Evolutionary conservation across 2,329 filamentous ascomycete species (phyloP).

Genomic region (Calonectria leucothoes): DNA sequence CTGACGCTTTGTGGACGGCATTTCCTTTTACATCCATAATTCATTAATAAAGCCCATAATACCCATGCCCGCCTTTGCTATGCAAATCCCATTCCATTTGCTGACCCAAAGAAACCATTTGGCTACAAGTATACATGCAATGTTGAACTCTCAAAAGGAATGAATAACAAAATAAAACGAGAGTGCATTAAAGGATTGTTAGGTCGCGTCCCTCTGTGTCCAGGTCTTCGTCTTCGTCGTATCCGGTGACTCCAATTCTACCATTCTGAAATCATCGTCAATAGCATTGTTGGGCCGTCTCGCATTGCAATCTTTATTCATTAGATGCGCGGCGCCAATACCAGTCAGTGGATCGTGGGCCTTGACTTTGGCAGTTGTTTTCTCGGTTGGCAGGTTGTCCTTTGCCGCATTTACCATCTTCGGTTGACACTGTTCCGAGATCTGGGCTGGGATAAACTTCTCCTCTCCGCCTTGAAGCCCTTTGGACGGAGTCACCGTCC

Average conservation of each 20-base stretch:
- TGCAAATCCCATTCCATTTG: conserved; percentile 30
- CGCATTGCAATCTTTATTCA: conserved; percentile 30
- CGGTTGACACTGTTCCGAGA: not conserved
- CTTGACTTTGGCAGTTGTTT: not conserved
- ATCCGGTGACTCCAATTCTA: conserved; percentile 13
- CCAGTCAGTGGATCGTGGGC: conserved; percentile 12
- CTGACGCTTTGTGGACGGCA: not conserved
- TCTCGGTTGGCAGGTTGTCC: not conserved
- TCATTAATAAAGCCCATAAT: conserved; percentile 4
- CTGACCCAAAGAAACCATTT: conserved; percentile 8
- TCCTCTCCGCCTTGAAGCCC: not conserved
- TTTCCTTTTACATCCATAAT: not conserved
- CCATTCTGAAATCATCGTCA: conserved; percentile 31
- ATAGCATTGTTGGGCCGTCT: conserved; percentile 31
- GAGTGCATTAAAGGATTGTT: conserved; percentile 22
- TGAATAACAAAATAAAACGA: not conserved
- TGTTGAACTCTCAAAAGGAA: conserved; percentile 16
- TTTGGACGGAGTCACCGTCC: conserved; percentile 26
- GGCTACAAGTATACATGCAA: conserved; percentile 29
- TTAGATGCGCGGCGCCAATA: conserved; percentile 25
- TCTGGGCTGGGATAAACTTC: not conserved
- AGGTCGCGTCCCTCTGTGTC: conserved; percentile 23
- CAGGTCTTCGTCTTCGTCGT: conserved; percentile 31
- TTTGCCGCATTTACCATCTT: not conserved
- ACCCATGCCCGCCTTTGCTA: conserved; percentile 28